Conservation (phyloP, 2,329 filamentous ascomycete species). For the Diaporthe ampelina region DNA sequence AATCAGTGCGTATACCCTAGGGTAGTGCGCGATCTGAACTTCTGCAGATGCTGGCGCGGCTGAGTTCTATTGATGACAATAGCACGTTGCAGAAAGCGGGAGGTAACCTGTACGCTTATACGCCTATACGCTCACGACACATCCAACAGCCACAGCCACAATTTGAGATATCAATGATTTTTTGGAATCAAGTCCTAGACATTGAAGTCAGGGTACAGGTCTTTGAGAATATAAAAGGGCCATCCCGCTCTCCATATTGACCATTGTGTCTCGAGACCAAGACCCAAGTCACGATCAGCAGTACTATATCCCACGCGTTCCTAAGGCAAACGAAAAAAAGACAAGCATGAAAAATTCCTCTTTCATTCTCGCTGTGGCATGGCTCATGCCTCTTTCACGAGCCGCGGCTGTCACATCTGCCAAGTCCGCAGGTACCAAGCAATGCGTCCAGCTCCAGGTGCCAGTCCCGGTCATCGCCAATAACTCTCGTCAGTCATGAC, state of each 20-base stretch:
- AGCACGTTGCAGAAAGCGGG: background rate
- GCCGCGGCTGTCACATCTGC: slow-evolving; percentile 16
- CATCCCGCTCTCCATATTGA: slow-evolving; percentile 3
- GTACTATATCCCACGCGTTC: slow-evolving; percentile 5
- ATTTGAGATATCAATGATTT: slow-evolving; percentile 3
- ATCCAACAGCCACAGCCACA: slow-evolving; percentile 10
- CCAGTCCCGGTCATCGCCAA: slow-evolving; percentile 39
- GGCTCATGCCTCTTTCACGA: background rate
- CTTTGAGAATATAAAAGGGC: slow-evolving; percentile 10
- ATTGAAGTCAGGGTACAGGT: background rate
- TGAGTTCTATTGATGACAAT: slow-evolving; percentile 5
- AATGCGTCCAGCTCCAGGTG: slow-evolving; percentile 40
- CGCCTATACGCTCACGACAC: background rate
- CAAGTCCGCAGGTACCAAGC: slow-evolving; percentile 17
- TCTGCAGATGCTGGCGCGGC: background rate
- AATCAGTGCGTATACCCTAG: background rate
- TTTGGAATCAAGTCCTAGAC: background rate
- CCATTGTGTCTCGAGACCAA: slow-evolving; percentile 4
- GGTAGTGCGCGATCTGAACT: slow-evolving; percentile 4
- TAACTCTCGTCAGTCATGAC: slow-evolving; percentile 27
- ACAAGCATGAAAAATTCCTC: background rate
- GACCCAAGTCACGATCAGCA: background rate
- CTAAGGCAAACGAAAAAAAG: background rate
- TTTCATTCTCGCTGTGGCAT: background rate
- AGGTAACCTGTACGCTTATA: slow-evolving; percentile 17